These are phyloP conservation scores for Thielaviopsis ethacetica DNA, from an alignment of 2,329 filamentous ascomycete species.

Conservation along the genomic window DNA sequence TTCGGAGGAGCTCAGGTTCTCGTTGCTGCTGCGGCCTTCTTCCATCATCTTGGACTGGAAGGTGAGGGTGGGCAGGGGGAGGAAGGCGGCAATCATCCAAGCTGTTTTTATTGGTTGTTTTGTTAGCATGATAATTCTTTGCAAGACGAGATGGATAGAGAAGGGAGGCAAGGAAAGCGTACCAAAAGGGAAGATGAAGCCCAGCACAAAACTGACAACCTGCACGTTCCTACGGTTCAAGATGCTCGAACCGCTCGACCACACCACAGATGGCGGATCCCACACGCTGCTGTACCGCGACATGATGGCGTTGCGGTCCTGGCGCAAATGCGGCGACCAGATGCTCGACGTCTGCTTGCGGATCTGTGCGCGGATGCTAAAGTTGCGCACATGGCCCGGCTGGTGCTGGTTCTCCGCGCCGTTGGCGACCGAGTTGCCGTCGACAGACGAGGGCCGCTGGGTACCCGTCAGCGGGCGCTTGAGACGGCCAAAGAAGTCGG, in stretches of 20 bases:
- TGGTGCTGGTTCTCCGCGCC: background rate
- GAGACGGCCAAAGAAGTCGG: constrained; percentile 24
- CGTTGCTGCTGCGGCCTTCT: constrained; percentile 20
- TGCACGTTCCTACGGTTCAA: constrained; percentile 57
- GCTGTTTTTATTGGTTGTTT: constrained; percentile 26
- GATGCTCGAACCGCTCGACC: constrained; percentile 40
- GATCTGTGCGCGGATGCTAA: constrained; percentile 11
- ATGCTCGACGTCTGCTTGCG: constrained; percentile 40
- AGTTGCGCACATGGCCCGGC: constrained; percentile 1
- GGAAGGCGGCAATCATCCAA: constrained; percentile 64
- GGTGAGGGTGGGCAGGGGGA: constrained; percentile 51
- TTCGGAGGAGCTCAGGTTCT: background rate
- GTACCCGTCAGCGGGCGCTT: constrained; percentile 25
- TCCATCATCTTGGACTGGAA: constrained; percentile 32
- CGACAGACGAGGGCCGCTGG: constrained; percentile 21
- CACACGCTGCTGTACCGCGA: constrained; percentile 32
- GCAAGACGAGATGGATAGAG: constrained; percentile 10
- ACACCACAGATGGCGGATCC: constrained; percentile 56
- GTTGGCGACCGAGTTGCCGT: background rate
- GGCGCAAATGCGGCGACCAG: constrained; percentile 58
- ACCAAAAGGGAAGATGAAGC: constrained; percentile 64
- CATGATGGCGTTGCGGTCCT: constrained; percentile 39
- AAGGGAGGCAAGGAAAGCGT: constrained; percentile 18
- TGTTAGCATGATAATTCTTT: constrained; percentile 14
- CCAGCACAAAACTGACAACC: constrained; percentile 55